Conservation (phyloP, 306 rosid species). For the Astragalus glycyphyllos region DNA sequence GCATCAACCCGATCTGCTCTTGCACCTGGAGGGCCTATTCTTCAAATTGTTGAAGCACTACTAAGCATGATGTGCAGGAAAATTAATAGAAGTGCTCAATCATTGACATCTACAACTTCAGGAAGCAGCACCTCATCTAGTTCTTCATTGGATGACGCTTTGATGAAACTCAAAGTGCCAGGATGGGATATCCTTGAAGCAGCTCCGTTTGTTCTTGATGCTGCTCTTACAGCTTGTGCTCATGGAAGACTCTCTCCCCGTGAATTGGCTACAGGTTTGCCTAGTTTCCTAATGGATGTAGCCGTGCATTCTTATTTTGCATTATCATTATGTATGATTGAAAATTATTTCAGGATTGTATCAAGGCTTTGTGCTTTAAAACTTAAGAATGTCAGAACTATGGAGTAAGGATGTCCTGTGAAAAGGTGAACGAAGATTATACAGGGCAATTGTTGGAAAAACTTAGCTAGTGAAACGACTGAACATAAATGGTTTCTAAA, state of each 20-base stretch:
- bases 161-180: constrained; percentile 84
- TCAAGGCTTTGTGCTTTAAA: constrained; percentile 35
- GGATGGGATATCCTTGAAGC: constrained; percentile 99
- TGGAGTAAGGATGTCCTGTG: constrained; percentile 7
- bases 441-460: constrained; percentile 9
- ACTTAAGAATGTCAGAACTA: constrained; percentile 23
- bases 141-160: constrained; percentile 69
- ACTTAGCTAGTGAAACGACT: constrained; percentile 11
- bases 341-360: constrained; percentile 35
- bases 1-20: constrained; percentile 88
- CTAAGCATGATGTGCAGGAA: constrained; percentile 85
- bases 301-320: constrained; percentile 4
- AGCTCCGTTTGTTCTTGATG: constrained; percentile 91
- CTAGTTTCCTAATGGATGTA: constrained; percentile 24
- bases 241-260: constrained; percentile 96
- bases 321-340: constrained; percentile 24
- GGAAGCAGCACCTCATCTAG: constrained; percentile 86
- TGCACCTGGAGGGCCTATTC: constrained; percentile 84
- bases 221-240: constrained; percentile 94
- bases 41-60: constrained; percentile 86
- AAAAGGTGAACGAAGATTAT: constrained; percentile 28
- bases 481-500: constrained; percentile 5
- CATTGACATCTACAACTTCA: constrained; percentile 58
- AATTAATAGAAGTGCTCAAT: constrained; percentile 64
- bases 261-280: constrained; percentile 89